Evolutionary conservation across 768 basidiomycete genomes (phyloP), one percentile per base, ranked within the genome.

Genomic region (Pulveroboletus frians): DNA sequence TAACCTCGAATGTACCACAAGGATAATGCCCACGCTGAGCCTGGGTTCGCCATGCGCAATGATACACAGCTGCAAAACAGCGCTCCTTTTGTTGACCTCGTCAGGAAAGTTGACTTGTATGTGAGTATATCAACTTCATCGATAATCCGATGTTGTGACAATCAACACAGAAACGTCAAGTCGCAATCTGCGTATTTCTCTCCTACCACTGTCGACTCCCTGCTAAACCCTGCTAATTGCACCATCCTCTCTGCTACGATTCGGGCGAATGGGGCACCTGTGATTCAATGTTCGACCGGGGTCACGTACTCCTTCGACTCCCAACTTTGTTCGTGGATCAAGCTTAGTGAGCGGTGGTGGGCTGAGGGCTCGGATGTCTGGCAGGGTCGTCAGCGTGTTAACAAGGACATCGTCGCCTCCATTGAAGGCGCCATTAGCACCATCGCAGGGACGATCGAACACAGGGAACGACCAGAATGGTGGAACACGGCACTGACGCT

Each of bases 301-400:
- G 68, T 81, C 17, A 78, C 85, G 3, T 86, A 88, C 62, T 82
- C 90, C 0, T 97, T 89, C 65, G 91, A 95, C 56, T 46, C 77
- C 2, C 67, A 73, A 8, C 75, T 94, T 1, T 66, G 68, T 26
- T 63, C 81, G 5, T 97, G 91, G 84, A 74, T 82, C 43, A 84
- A 84, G 56, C 69, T 97, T 35, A 81, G 81, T 37, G 87, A 90
- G 43, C 71, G 78, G 1, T 95, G 92, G 90, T 94, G 88, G 84
- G 72, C 84, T 0, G 79, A 85, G 55, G 85, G 88, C 35, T 91
- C 88, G 0, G 85, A 89, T 52, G 79, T 77, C 18, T 93, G 92
- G 90, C 85, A 88, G 59, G 79, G 81, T 29, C 77, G 87, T 5
- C 79, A 81, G 51, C 76, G 83, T 27, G 64, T 66, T 8, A 72